Evolutionary conservation across 169 alveolate genomes (phyloP).

Genomic region (Plasmodium coatneyi): DNA sequence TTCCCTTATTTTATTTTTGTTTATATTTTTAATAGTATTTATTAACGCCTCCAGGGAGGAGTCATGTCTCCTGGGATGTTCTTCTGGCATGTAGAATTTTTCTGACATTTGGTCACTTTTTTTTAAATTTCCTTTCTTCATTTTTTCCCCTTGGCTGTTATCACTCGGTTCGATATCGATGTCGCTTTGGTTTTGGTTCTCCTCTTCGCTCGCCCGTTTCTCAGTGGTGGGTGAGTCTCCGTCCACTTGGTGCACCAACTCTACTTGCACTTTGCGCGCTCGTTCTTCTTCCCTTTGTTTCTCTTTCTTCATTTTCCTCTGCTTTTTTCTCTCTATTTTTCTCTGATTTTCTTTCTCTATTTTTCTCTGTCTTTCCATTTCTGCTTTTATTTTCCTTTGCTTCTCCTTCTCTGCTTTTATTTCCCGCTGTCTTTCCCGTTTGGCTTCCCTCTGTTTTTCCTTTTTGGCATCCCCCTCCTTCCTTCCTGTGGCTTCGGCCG

Average conservation of each 20-base stretch:
- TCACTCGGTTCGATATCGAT: background rate
- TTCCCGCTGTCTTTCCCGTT: background rate
- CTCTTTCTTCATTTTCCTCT: background rate
- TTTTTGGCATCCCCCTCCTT: background rate
- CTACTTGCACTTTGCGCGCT: background rate
- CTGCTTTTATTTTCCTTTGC: background rate
- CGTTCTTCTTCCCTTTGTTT: background rate
- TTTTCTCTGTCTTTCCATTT: background rate
- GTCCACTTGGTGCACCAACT: background rate
- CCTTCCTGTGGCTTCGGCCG: background rate
- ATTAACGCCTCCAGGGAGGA: constrained; percentile 52
- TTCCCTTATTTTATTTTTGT: constrained; percentile 21
- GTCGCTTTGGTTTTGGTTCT: background rate
- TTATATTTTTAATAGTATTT: constrained; percentile 37
- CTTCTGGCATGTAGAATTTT: constrained; percentile 6
- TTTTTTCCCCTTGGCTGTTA: background rate
- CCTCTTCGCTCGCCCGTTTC: background rate
- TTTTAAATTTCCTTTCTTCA: background rate
- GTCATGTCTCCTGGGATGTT: constrained; percentile 55
- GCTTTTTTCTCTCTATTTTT: background rate
- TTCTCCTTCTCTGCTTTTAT: background rate
- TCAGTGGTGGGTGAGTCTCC: background rate
- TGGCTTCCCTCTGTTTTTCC: background rate
- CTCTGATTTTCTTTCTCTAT: constrained; percentile 1
- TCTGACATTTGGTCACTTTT: constrained; percentile 20